Conservation (phyloP, 2,329 filamentous ascomycete species). For the Fusarium beomiforme region DNA sequence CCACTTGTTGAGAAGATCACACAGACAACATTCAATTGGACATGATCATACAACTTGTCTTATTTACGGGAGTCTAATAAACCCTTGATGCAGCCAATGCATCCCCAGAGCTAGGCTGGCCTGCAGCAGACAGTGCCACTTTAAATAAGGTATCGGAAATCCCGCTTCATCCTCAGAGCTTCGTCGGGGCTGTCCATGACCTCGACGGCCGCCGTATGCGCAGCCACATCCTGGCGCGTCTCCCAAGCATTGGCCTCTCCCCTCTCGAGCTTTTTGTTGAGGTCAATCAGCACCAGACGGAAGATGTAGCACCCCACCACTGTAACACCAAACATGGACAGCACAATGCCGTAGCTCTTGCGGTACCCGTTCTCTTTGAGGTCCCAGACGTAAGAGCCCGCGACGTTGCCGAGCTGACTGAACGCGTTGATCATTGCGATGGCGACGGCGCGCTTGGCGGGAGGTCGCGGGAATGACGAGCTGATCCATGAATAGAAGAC, state of each 20-base stretch:
- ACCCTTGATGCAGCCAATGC: neutral
- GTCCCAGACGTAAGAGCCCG: constrained; percentile 71
- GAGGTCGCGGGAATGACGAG: constrained; percentile 66
- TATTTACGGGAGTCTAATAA: neutral
- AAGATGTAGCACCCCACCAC: constrained; percentile 62
- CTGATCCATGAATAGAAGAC: constrained; percentile 69
- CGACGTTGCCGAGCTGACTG: constrained; percentile 66
- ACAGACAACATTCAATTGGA: neutral
- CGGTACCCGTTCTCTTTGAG: constrained; percentile 68
- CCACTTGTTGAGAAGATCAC: constrained; percentile 7
- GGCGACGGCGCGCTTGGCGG: constrained; percentile 69
- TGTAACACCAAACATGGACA: constrained; percentile 70
- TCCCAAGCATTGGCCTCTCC: constrained; percentile 52
- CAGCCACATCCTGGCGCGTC: constrained; percentile 50
- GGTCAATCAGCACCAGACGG: constrained; percentile 55
- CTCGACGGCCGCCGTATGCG: constrained; percentile 53
- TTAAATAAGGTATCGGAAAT: constrained; percentile 59
- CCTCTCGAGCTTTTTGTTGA: constrained; percentile 60
- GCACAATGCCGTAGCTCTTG: constrained; percentile 72
- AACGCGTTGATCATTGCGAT: constrained; percentile 70
- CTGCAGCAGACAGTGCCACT: neutral
- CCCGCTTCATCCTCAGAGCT: constrained; percentile 56
- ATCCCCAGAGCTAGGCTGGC: neutral
- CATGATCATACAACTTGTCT: neutral
- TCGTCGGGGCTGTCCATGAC: constrained; percentile 55